Evolutionary conservation across 257 asterid species (phyloP).

Genomic region (Leonotis leonurus): DNA sequence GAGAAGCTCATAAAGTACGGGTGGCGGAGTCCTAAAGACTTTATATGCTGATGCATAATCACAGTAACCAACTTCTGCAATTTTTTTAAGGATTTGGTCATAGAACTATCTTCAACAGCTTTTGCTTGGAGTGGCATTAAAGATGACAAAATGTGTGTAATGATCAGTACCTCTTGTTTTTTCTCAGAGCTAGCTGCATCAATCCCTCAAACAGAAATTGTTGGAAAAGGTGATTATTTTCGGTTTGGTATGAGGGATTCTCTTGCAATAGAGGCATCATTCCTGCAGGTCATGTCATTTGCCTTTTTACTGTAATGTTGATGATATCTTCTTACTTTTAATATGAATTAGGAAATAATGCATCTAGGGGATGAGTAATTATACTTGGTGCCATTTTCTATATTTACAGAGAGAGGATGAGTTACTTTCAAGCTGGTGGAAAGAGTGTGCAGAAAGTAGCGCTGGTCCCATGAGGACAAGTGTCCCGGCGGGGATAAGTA

Average conservation of each 20-base stretch:
- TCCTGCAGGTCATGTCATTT: constrained; percentile 66
- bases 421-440: constrained; percentile 90
- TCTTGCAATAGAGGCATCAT: constrained; percentile 93
- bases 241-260: constrained; percentile 99
- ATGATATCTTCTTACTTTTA: constrained; percentile 5
- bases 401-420: constrained; percentile 76
- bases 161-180: constrained; percentile 1
- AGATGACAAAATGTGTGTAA: not conserved
- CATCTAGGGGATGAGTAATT: not conserved
- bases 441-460: constrained; percentile 92
- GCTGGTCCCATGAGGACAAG: constrained; percentile 67
- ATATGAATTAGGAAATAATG: not conserved
- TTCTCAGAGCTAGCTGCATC: constrained; percentile 83
- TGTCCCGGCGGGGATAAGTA: too few relatives aligned
- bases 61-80: not conserved
- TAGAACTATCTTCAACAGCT: not conserved
- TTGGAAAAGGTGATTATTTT: constrained; percentile 90
- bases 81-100: constrained; percentile 3
- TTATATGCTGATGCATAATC: not conserved
- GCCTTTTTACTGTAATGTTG: constrained; percentile 12
- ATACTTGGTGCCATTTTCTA: constrained; percentile 2
- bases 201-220: constrained; percentile 69
- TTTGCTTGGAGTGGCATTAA: not conserved
- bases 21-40: not conserved
- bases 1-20: not conserved